phyloP scores from a whole-genome alignment of 768 basidiomycete genomes.

The Boletus fagicola region DNA sequence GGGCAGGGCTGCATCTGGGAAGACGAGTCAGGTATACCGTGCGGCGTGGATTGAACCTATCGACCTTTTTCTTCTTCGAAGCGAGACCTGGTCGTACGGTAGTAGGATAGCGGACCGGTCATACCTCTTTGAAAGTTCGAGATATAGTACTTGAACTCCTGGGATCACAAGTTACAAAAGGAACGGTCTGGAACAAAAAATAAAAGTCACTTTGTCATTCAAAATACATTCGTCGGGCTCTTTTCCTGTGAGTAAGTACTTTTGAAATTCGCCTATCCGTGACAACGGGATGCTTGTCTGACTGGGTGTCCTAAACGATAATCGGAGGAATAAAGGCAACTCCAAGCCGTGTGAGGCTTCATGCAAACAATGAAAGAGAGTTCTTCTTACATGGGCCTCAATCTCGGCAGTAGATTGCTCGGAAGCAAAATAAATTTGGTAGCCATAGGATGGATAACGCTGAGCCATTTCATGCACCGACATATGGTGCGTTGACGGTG shows the following conservation, averaged over 20 bases:
- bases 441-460: slow-evolving; percentile 56
- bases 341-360: slow-evolving; percentile 28
- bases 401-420: slow-evolving; percentile 52
- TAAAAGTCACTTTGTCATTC: slow-evolving; percentile 14
- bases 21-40: background rate
- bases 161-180: slow-evolving; percentile 8
- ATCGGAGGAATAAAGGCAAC: slow-evolving; percentile 20
- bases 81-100: slow-evolving; percentile 59
- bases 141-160: slow-evolving; percentile 60
- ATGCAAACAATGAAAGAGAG: background rate
- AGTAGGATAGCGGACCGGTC: slow-evolving; percentile 76
- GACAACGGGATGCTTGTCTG: background rate
- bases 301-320: slow-evolving; percentile 5
- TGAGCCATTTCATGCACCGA: slow-evolving; percentile 51
- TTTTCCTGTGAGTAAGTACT: slow-evolving; percentile 1
- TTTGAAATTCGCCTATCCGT: slow-evolving; percentile 10
- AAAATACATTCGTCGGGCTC: slow-evolving; percentile 16
- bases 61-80: slow-evolving; percentile 62
- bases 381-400: slow-evolving; percentile 49
- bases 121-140: slow-evolving; percentile 48
- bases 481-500: slow-evolving; percentile 50
- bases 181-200: background rate
- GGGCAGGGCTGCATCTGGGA: slow-evolving; percentile 44
- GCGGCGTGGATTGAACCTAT: background rate
- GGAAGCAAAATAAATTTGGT: slow-evolving; percentile 66